Evolutionary conservation across 2,329 filamentous ascomycete species (phyloP).

Genomic region (Cercospora sp.): DNA sequence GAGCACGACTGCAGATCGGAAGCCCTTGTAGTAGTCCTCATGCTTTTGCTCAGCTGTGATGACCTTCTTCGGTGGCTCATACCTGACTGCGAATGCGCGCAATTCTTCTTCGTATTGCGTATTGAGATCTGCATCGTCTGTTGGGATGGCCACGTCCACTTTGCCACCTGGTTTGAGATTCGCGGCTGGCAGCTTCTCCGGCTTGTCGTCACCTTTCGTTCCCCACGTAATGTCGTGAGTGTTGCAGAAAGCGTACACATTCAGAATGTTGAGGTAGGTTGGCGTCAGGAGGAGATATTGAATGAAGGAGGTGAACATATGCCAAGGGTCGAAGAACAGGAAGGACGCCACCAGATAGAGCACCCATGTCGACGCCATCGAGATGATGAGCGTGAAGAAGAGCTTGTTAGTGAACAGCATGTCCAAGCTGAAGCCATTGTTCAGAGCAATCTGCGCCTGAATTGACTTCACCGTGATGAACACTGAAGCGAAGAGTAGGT

Average conservation of each 20-base stretch:
- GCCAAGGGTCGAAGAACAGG: constrained; percentile 97
- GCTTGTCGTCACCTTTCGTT: constrained; percentile 96
- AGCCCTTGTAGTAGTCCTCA: constrained; percentile 97
- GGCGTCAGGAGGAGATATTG: constrained; percentile 95
- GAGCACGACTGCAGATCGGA: constrained; percentile 86
- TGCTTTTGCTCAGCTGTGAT: constrained; percentile 72
- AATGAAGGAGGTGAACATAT: constrained; percentile 91
- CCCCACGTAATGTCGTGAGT: constrained; percentile 98
- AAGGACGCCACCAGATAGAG: constrained; percentile 90
- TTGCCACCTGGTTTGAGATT: constrained; percentile 92
- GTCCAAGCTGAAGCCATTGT: constrained; percentile 64
- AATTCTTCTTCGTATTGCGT: constrained; percentile 90
- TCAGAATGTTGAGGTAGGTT: constrained; percentile 97
- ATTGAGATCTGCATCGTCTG: constrained; percentile 92
- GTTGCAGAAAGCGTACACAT: constrained; percentile 98
- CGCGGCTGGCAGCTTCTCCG: constrained; percentile 84
- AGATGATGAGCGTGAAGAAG: constrained; percentile 93
- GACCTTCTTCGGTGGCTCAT: constrained; percentile 67
- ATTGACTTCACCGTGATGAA: constrained; percentile 92
- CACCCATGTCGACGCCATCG: constrained; percentile 85
- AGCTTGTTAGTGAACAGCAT: constrained; percentile 82
- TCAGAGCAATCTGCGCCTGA: constrained; percentile 63
- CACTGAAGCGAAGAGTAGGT: constrained; percentile 90
- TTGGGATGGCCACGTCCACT: constrained; percentile 81
- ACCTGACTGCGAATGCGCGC: constrained; percentile 70